Conservation (phyloP, 768 basidiomycete species). For the Macrocybe gigantea region DNA sequence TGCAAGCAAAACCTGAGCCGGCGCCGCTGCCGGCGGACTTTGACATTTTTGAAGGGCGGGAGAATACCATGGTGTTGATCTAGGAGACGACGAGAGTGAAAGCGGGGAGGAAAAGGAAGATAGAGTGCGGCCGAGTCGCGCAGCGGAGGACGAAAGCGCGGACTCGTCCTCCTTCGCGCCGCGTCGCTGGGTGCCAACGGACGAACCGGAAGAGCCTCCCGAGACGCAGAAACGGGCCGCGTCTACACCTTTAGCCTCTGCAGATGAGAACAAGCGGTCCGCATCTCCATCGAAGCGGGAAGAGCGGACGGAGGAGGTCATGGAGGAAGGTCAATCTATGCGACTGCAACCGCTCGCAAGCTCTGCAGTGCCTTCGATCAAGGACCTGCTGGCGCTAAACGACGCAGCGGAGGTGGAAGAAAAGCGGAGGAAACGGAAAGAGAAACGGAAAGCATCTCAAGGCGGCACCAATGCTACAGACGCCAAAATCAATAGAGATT, state of each 20-base stretch:
- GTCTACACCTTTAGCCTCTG: neutral
- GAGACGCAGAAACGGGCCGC: conserved; percentile 1
- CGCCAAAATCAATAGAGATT: conserved; percentile 50
- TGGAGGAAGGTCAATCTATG: conserved; percentile 33
- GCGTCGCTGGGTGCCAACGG: conserved; percentile 42
- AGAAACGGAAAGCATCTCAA: conserved; percentile 27
- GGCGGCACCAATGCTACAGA: conserved; percentile 32
- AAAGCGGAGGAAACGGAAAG: conserved; percentile 64
- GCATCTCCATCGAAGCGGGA: conserved; percentile 11
- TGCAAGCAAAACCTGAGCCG: conserved; percentile 22
- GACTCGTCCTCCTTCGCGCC: conserved; percentile 10
- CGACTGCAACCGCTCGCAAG: conserved; percentile 72
- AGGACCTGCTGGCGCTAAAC: conserved; percentile 76
- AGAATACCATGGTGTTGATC: conserved; percentile 69
- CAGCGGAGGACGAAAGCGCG: neutral
- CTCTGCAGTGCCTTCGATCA: conserved; percentile 80
- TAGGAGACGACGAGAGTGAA: conserved; percentile 45
- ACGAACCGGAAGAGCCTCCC: conserved; percentile 24
- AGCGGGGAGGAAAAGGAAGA: neutral
- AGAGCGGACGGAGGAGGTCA: conserved; percentile 9
- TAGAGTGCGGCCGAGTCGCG: too few species aligned
- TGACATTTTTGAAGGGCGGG: conserved; percentile 87
- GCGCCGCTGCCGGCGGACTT: conserved; percentile 52
- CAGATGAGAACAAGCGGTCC: neutral
- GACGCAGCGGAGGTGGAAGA: conserved; percentile 65